Base-by-base conservation (phyloP, 2,329 filamentous ascomycete genomes). In the Colletotrichum musicola region DNA sequence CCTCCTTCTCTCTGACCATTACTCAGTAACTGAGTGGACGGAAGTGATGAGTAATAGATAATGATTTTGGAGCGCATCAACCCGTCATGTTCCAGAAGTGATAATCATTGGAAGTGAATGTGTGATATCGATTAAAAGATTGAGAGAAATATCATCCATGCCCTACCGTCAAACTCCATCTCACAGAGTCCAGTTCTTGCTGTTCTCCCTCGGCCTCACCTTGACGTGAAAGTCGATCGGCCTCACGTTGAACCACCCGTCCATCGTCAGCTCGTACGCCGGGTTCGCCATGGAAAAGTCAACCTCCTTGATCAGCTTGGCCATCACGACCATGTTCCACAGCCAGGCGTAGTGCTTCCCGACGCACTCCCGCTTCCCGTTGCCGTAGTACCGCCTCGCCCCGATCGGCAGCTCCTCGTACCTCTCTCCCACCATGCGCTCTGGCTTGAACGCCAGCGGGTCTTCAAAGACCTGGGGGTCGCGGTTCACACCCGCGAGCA, bases 171-270 rank as follows among this genome's bases (percentile, higher is more conserved):
- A n/a, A 2, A 1, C 4, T 2, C 10, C 18, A 7, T 3, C 14
- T 7, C 27, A 68, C 49, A 56, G 22, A 0, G 27, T 42, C 18
- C 35, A 58, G 42, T 10, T 51, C 62, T 65, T 65, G 5, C 54
- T 18, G 50, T 27, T 6, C 20, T 53, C 55, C 38, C 84, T 79
- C 42, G 80, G 72, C 76, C 79, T 83, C 10, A 83, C 81, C 75
- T 76, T 82, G 55, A 83, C 81, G 20, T 75, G 72, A 49, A 88
- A 84, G 14, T 78, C 81, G 50, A 84, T 74, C 0, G 86, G 86
- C 70, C 84, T 76, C 4, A 86, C 73, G 58, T 86, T 86, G 71
- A 88, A 88, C 81, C 86, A 82, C 14, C 87, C 81, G 71, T 89
- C 79, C 76, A 83, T 77, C 62, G 79, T 77, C 62, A 85, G 62